phyloP scores from a whole-genome alignment of 2,329 filamentous ascomycete genomes.

The Penicillium sp. region DNA sequence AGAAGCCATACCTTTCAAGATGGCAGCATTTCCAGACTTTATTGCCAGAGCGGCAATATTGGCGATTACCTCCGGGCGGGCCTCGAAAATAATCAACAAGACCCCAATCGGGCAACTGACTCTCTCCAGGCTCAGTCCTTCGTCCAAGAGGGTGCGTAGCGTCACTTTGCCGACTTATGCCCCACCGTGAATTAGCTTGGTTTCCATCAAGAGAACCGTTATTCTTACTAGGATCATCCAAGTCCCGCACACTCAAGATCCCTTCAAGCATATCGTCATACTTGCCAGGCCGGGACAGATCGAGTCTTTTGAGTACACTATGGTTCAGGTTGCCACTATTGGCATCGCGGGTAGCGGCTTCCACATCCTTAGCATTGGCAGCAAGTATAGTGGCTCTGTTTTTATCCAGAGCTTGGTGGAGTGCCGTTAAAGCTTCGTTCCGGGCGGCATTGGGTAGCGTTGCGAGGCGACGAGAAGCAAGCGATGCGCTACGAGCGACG shows the following conservation, averaged over 20 bases:
- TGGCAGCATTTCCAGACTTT: constrained; percentile 95
- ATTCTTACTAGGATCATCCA: constrained; percentile 78
- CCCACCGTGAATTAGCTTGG: constrained; percentile 10
- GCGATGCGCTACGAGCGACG: constrained; percentile 73
- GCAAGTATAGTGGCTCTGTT: constrained; percentile 74
- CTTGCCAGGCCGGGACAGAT: constrained; percentile 82
- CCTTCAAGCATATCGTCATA: constrained; percentile 98
- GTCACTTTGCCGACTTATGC: constrained; percentile 76
- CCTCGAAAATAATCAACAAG: constrained; percentile 97
- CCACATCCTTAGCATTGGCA: constrained; percentile 82
- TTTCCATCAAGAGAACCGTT: neutral
- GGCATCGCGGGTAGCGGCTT: constrained; percentile 69
- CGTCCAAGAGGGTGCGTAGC: constrained; percentile 79
- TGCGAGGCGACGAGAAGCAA: constrained; percentile 78
- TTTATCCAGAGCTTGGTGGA: constrained; percentile 71
- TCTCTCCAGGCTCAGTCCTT: constrained; percentile 79
- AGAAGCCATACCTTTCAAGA: constrained; percentile 69
- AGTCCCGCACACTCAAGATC: constrained; percentile 78
- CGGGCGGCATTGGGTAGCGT: constrained; percentile 72
- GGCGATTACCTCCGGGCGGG: constrained; percentile 94
- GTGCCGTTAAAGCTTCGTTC: constrained; percentile 79
- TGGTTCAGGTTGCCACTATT: constrained; percentile 72
- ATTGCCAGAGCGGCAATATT: constrained; percentile 95
- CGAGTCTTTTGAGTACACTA: constrained; percentile 82
- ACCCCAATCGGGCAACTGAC: constrained; percentile 94